Evolutionary conservation across 139 green algal species (phyloP).

Genomic region (Chloropicon primus): DNA sequence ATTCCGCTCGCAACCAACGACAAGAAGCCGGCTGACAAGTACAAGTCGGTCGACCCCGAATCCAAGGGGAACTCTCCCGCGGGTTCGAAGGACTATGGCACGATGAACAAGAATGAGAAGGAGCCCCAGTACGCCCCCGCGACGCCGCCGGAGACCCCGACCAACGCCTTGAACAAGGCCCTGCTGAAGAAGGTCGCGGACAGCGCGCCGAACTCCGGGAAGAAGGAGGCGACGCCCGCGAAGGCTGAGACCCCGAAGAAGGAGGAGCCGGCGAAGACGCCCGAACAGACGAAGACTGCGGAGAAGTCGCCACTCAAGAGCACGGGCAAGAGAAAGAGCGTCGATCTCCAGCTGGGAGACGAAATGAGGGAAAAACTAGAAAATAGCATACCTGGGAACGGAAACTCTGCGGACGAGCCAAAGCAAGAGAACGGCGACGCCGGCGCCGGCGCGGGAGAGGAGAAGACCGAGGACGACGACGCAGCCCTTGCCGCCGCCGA

Average conservation of each 20-base stretch:
- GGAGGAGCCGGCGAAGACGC: no score
- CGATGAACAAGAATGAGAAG: no score
- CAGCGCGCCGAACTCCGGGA: neutral
- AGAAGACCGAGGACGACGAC: neutral
- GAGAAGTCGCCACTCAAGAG: neutral
- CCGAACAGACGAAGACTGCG: neutral
- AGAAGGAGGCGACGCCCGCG: neutral
- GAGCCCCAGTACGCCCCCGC: neutral
- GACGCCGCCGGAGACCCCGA: neutral
- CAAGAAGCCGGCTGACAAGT: neutral
- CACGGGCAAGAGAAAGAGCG: neutral
- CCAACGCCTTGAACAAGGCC: neutral
- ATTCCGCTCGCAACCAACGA: no score
- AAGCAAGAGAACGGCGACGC: neutral
- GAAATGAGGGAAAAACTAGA: neutral
- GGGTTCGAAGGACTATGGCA: neutral
- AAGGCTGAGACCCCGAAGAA: neutral
- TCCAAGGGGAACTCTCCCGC: neutral
- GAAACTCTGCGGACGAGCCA: no score
- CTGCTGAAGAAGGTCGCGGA: neutral
- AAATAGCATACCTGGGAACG: no score
- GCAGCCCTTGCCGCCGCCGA: neutral
- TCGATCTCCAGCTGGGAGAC: neutral
- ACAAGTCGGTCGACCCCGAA: neutral
- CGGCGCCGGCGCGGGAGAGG: no score